Conservation (phyloP, 2,329 filamentous ascomycete species). For the Calonectria pseudoturangicola region DNA sequence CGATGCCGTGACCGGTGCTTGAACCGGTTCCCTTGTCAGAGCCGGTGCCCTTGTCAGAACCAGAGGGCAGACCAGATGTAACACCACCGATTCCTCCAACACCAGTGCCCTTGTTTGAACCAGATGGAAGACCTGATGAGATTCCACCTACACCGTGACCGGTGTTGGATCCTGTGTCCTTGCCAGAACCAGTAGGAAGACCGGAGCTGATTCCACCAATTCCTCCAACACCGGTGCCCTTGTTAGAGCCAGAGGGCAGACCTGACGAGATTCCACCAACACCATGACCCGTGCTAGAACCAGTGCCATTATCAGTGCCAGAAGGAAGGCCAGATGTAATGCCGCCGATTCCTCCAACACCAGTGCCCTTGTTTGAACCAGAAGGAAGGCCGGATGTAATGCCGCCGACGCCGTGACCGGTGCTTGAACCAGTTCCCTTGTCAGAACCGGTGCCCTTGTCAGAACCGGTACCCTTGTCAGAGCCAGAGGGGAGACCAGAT, state of each 20-base stretch:
- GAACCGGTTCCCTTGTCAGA: background rate
- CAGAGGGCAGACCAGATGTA: background rate
- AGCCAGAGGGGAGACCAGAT: background rate
- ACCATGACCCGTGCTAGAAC: background rate
- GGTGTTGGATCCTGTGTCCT: background rate
- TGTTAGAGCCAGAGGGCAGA: background rate
- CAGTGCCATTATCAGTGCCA: background rate
- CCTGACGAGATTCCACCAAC: background rate
- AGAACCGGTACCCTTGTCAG: background rate
- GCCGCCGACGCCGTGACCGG: background rate
- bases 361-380: background rate
- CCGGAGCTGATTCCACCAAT: background rate
- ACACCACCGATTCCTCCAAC: background rate
- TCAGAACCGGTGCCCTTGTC: background rate
- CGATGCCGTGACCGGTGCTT: no score
- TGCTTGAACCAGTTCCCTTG: background rate
- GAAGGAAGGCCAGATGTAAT: no score
- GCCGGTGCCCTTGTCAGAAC: background rate
- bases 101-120: background rate
- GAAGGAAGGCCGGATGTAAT: background rate
- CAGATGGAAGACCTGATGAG: background rate
- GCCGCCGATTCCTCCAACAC: background rate
- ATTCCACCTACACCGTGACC: background rate
- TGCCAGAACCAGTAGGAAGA: background rate
- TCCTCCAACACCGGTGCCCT: slow-evolving; percentile 7